Conservation (phyloP, 176 grass and related monocot species). For the Dactylis glomerata region DNA sequence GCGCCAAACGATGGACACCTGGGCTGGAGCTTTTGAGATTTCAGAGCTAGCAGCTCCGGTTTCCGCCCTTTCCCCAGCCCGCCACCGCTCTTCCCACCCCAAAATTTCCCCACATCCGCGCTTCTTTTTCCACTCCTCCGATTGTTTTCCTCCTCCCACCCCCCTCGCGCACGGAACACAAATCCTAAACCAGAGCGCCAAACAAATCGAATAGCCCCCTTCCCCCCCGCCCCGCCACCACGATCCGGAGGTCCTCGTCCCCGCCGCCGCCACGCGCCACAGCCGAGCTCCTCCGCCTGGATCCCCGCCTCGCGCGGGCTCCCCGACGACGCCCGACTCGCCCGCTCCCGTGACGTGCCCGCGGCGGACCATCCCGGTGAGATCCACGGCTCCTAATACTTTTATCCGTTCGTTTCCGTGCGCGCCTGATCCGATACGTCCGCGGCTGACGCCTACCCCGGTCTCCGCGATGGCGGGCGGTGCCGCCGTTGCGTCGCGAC, state of each 20-base stretch:
- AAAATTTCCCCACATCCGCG: neutral
- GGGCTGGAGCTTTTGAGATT: neutral
- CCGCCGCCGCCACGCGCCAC: neutral
- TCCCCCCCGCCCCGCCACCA: neutral
- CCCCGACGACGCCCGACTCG: neutral
- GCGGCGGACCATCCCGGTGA: conserved; percentile 5
- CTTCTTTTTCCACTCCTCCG: neutral
- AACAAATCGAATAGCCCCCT: conserved; percentile 20
- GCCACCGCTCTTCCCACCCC: neutral
- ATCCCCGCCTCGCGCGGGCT: neutral
- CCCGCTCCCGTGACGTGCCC: neutral
- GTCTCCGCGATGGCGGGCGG: too few species aligned
- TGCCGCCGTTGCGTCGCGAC: too few species aligned
- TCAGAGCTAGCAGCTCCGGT: neutral
- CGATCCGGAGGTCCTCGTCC: neutral
- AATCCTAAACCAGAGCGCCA: conserved; percentile 53
- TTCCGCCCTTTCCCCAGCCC: neutral
- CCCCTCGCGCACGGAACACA: neutral
- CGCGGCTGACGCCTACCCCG: too few species aligned
- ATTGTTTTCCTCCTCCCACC: neutral
- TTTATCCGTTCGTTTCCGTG: neutral
- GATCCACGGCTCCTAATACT: conserved; percentile 22
- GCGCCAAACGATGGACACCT: neutral
- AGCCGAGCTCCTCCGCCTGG: neutral
- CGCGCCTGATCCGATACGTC: too few species aligned